Evolutionary conservation across 805 yeast genomes (phyloP).

Genomic region (Trichomonascus vanleenenianus): DNA sequence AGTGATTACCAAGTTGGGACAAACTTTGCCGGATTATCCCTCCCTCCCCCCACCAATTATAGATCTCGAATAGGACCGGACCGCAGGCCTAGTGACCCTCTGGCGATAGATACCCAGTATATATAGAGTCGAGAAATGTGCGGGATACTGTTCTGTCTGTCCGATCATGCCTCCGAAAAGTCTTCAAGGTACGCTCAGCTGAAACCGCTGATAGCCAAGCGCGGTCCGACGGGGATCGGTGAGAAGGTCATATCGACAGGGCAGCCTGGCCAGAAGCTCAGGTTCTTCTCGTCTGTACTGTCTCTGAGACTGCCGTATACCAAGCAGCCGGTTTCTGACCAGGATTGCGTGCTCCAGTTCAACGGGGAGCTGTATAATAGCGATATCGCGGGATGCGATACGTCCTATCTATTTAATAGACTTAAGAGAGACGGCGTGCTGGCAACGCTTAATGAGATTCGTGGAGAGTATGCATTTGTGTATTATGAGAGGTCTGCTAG

Average conservation of each 20-base stretch:
- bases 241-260: not conserved
- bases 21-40: too few species aligned
- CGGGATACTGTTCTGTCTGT: constrained; percentile 1
- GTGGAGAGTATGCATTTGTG: constrained; percentile 80
- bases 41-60: too few species aligned
- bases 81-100: too few species aligned
- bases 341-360: constrained; percentile 50
- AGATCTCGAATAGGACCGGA: too few species aligned
- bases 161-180: too few species aligned
- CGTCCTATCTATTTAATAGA: constrained; percentile 40
- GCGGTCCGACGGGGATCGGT: not conserved
- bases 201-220: not conserved
- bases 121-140: constrained; percentile 1
- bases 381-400: constrained; percentile 51
- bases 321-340: constrained; percentile 51
- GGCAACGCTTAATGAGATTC: constrained; percentile 36
- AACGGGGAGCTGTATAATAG: constrained; percentile 83
- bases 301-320: constrained; percentile 76
- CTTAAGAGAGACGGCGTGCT: constrained; percentile 34
- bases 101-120: too few species aligned
- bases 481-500: constrained; percentile 30
- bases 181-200: too few species aligned
- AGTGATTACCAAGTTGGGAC: too few species aligned
- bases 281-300: constrained; percentile 59
- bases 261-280: not conserved